Base-by-base conservation (phyloP, 371 early-diverging fungal genomes). In the Mucor mucedo region DNA sequence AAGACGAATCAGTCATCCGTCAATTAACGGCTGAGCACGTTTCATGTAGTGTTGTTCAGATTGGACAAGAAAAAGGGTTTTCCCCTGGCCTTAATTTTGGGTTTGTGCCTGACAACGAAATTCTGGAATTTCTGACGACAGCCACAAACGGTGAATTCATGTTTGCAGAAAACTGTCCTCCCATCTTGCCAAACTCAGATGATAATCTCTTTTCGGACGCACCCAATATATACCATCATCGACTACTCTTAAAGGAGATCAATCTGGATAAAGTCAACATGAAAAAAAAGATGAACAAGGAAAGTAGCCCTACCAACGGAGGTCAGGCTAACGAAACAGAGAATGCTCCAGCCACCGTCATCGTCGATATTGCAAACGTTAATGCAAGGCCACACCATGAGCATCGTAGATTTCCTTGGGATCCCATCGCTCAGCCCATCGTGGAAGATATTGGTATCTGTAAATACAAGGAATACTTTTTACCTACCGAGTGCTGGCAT, bases 71-170 rank as follows among this genome's bases (percentile, higher is more conserved):
- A 1, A 42, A 79, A 13, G 91, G 89, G 0, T 91, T 88, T 54
- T 79, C 80, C 44, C 92, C 93, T 4, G 84, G 83, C 14, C 85
- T 87, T 47, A 91, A 91, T 59, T 91, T 94, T 76, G 97, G 97
- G 0, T 90, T 91, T 67, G 89, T 96, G 5, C 89, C 91, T 41
- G 95, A 97, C 69, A 93, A 87, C 58, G 96, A 96, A 66, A 84
- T 90, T 21, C 76, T 96, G 5, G 75, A 91, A 14, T 95, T 91
- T 68, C 72, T 95, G 21, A 88, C 96, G 0, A 83, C 84, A 8
- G 86, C 94, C 8, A 87, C 94, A 0, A 79, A 81, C 44, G 98
- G 98, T 3, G 82, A 77, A 30, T 93, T 95, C 68, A 71, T 93
- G 56, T 96, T 91, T 72, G 87, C 90, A 10, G 82, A 85, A 50